Base-by-base conservation (phyloP, 371 early-diverging fungal genomes). In the Mortierella sp. region DNA sequence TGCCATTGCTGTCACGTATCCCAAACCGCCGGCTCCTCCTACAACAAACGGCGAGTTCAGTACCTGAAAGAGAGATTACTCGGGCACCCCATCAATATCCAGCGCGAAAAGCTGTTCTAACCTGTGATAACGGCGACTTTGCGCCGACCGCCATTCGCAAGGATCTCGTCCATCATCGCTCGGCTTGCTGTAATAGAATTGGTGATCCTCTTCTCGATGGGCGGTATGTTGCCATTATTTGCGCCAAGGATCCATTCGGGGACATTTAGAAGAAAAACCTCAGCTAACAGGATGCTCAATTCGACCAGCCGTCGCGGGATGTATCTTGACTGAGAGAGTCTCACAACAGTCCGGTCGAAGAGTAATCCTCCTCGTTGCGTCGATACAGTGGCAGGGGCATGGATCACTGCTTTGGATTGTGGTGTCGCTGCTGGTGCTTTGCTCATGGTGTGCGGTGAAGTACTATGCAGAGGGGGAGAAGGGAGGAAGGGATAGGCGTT, bases 241-340 rank as follows among this genome's bases (percentile, higher is more conserved):
- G 61, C 67, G 21, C 68, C 68, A 5, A 74, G 39, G 34, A 74
- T 51, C 74, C 74, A 74, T 25, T 74, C 74, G 1, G 74, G 74
- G 6, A 67, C 19, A 25, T 74, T 74, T 41, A 74, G 40, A 8
- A 67, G 27, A 9, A 51, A 47, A 8, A 74, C 56, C 39, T 74
- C 74, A 29, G 60, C 60, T 6, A 60, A 6, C 10, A 74, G 22
- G 50, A 74, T 67, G 21, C 56, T 25, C 6, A 43, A 9, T 31
- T 74, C 74, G 0, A 67, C 39, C 2, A 74, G 19, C 12, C 74
- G 74, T 6, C 49, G 60, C 8, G 74, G 74, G 6, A 74, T 63
- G 21, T 63, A 67, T 49, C 60, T 56, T n/a, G 74, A 74, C 0
- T 49, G 60, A 2, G 74, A 53, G 13, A 74, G 44, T 16, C 50